Percentiles rank a stretch among this genome's conserved stretches.
These are phyloP conservation scores for Xylaria digitata DNA, from an alignment of 2,329 filamentous ascomycete genomes.

Conservation along the genomic window DNA sequence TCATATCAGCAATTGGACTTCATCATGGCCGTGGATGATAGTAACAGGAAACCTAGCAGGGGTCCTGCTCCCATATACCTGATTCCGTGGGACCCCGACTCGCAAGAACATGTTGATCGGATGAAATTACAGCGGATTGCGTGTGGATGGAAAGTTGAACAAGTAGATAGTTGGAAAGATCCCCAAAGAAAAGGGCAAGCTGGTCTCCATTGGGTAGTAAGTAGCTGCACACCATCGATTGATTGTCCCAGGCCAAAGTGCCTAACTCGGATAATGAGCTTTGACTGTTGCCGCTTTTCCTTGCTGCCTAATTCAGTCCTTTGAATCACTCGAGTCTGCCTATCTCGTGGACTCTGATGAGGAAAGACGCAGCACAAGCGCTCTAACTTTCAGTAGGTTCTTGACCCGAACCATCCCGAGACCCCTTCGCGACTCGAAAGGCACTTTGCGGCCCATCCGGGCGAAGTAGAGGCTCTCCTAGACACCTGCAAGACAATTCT, in stretches of 20 bases:
- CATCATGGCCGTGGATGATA: slow-evolving; percentile 3
- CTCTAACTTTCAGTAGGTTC: slow-evolving; percentile 33
- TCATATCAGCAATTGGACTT: background rate
- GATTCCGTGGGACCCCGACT: slow-evolving; percentile 42
- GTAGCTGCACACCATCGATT: slow-evolving; percentile 5
- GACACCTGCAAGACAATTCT: slow-evolving; percentile 39
- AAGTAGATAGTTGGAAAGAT: slow-evolving; percentile 37
- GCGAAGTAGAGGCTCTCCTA: slow-evolving; percentile 30
- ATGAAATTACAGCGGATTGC: slow-evolving; percentile 41
- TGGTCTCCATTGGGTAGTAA: slow-evolving; percentile 42
- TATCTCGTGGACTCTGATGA: background rate
- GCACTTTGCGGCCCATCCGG: slow-evolving; percentile 42
- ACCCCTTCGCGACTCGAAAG: slow-evolving; percentile 38
- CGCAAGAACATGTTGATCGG: slow-evolving; percentile 39
- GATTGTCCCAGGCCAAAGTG: background rate
- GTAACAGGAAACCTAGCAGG: background rate
- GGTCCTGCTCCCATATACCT: slow-evolving; percentile 23
- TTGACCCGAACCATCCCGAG: slow-evolving; percentile 36
- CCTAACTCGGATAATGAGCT: background rate
- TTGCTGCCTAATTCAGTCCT: background rate
- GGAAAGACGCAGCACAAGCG: background rate
- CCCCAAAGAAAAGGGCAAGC: slow-evolving; percentile 34
- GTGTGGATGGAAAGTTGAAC: slow-evolving; percentile 40
- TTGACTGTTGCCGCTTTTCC: background rate
- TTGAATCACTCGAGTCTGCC: background rate